Percentiles rank a stretch among this genome's conserved stretches.
Conservation (phyloP, 495 filamentous ascomycete genomes). For the Xylaria bambusicola region DNA sequence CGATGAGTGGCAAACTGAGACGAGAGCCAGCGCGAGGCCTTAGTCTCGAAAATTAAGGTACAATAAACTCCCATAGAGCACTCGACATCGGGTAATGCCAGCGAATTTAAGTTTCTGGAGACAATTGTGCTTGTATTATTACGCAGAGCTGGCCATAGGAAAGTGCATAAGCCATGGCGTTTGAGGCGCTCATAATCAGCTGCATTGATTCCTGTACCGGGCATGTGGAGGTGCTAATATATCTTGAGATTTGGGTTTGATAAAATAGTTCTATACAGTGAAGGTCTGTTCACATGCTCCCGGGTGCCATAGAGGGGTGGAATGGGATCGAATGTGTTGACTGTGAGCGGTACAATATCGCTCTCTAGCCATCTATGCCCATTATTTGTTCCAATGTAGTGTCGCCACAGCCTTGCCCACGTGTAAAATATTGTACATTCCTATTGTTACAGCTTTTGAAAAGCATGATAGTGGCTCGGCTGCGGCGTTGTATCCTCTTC, state of each 20-base stretch:
- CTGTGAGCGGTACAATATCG: background rate
- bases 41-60: background rate
- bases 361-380: background rate
- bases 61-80: background rate
- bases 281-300: background rate
- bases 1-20: conserved; percentile 68
- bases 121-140: conserved; percentile 9
- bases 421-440: background rate
- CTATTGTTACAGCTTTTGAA: background rate
- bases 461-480: background rate
- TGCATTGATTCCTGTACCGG: background rate
- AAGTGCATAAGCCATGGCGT: conserved; percentile 17
- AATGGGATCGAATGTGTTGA: conserved; percentile 4
- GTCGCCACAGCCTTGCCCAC: background rate
- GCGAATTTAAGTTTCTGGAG: conserved; percentile 2
- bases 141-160: conserved; percentile 2
- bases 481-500: background rate
- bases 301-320: background rate
- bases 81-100: background rate
- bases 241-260: background rate
- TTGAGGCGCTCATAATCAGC: background rate
- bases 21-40: conserved; percentile 37
- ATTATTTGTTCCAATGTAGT: background rate
- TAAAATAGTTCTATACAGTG: background rate
- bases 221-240: background rate